Evolutionary conservation across 2,329 filamentous ascomycete genomes (phyloP).

Genomic region (Phyllosticta capitalensis): DNA sequence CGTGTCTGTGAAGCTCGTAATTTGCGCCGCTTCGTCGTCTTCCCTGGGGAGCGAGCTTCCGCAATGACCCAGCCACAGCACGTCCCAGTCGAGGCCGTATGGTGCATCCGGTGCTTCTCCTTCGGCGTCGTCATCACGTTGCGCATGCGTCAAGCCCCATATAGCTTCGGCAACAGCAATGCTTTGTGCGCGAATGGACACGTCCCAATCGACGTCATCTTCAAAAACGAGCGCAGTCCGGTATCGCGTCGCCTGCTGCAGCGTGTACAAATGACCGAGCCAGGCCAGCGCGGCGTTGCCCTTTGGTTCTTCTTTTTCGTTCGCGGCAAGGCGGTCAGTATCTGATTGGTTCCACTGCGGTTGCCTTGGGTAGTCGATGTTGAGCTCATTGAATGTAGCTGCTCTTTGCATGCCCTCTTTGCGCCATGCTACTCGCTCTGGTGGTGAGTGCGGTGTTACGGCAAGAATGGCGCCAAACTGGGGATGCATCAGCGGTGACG

Average conservation of each 20-base stretch:
- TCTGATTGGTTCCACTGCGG: neutral
- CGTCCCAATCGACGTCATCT: conserved; percentile 17
- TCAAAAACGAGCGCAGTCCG: conserved; percentile 14
- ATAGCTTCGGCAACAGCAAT: conserved; percentile 13
- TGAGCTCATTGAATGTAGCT: conserved; percentile 3
- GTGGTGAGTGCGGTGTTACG: conserved; percentile 2
- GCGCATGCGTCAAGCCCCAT: conserved; percentile 4
- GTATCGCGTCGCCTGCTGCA: neutral
- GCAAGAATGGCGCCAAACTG: conserved; percentile 8
- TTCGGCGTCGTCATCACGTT: neutral
- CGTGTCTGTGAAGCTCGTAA: conserved; percentile 2
- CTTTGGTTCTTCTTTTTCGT: neutral
- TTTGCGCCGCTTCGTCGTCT: neutral
- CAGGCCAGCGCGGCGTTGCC: neutral
- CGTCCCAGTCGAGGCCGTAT: conserved; percentile 27
- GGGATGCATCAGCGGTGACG: neutral
- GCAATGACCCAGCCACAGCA: conserved; percentile 29
- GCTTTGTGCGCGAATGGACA: conserved; percentile 14
- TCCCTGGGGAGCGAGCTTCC: conserved; percentile 9
- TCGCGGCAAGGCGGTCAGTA: neutral
- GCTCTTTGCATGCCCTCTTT: conserved; percentile 7
- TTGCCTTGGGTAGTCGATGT: conserved; percentile 6
- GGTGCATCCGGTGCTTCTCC: conserved; percentile 11
- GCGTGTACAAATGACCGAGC: conserved; percentile 9
- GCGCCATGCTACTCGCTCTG: neutral